Evolutionary conservation across 768 basidiomycete genomes (phyloP).

Genomic region (Pleurotus ostreatus): DNA sequence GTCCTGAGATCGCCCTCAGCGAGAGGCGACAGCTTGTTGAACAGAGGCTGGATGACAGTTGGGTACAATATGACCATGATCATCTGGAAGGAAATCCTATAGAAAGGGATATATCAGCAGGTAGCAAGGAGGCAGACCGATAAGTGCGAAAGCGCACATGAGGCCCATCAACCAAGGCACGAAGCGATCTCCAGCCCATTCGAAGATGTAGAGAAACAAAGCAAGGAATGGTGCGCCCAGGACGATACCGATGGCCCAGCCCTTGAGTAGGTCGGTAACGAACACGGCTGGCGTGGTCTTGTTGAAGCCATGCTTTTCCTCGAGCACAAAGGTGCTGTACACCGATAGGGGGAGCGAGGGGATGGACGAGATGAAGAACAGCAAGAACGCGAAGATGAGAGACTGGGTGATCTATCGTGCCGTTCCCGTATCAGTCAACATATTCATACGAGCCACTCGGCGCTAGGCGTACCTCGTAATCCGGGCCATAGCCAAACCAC

Average conservation of each 20-base stretch:
- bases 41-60: conserved; percentile 88
- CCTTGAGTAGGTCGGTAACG: conserved; percentile 75
- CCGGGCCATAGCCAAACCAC: conserved; percentile 60
- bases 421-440: too few species aligned
- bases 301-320: conserved; percentile 96
- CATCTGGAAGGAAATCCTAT: conserved; percentile 78
- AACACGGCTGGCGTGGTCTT: conserved; percentile 81
- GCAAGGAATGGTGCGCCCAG: conserved; percentile 86
- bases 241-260: conserved; percentile 63
- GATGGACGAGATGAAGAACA: conserved; percentile 63
- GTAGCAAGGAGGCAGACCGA: neutral
- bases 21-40: conserved; percentile 95
- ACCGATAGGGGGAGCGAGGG: conserved; percentile 72
- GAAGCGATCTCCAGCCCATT: conserved; percentile 91
- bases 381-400: conserved; percentile 65
- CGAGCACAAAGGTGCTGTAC: conserved; percentile 91
- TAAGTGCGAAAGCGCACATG: conserved; percentile 50
- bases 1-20: conserved; percentile 69
- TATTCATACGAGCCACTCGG: too few species aligned
- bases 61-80: conserved; percentile 82
- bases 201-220: conserved; percentile 83
- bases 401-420: conserved; percentile 73
- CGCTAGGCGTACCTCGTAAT: conserved; percentile 64
- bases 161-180: conserved; percentile 93
- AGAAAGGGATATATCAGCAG: neutral